A percentile compares a stretch with the other conserved stretches of the same genome.
phyloP scores from a whole-genome alignment of 768 basidiomycete genomes.

The Macrolepiota dolichaula region DNA sequence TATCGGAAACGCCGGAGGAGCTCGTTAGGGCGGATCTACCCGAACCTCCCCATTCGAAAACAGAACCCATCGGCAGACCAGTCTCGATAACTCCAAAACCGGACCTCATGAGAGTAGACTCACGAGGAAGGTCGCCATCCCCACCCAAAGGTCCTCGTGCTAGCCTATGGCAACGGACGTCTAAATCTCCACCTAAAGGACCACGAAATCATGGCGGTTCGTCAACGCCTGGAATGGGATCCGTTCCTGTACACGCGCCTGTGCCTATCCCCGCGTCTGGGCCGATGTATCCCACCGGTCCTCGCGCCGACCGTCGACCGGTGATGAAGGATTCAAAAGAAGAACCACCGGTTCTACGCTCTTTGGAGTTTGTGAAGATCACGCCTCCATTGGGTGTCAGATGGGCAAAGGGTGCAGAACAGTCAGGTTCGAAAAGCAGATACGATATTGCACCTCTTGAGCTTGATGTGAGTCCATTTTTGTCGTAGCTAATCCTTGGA shows the following conservation, averaged over 20 bases:
- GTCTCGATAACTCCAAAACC: conserved; percentile 1
- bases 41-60: not conserved
- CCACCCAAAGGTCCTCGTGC: conserved; percentile 10
- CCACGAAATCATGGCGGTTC: conserved; percentile 1
- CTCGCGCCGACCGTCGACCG: conserved; percentile 10
- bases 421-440: not conserved
- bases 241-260: not conserved
- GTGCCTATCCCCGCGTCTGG: not conserved
- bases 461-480: not conserved
- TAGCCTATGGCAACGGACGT: conserved; percentile 1
- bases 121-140: conserved; percentile 9
- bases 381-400: not conserved
- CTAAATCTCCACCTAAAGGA: conserved; percentile 9
- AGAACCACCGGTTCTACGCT: not conserved
- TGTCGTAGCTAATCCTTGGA: not conserved
- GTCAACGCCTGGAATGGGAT: not conserved
- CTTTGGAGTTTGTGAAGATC: not conserved
- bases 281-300: conserved; percentile 5
- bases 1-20: not conserved
- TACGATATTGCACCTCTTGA: not conserved
- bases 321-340: not conserved
- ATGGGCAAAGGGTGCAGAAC: not conserved
- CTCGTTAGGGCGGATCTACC: not conserved
- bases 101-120: not conserved
- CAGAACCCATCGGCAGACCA: not conserved